phyloP scores from a whole-genome alignment of 2,329 filamentous ascomycete species.

The Cercospora zeina region DNA sequence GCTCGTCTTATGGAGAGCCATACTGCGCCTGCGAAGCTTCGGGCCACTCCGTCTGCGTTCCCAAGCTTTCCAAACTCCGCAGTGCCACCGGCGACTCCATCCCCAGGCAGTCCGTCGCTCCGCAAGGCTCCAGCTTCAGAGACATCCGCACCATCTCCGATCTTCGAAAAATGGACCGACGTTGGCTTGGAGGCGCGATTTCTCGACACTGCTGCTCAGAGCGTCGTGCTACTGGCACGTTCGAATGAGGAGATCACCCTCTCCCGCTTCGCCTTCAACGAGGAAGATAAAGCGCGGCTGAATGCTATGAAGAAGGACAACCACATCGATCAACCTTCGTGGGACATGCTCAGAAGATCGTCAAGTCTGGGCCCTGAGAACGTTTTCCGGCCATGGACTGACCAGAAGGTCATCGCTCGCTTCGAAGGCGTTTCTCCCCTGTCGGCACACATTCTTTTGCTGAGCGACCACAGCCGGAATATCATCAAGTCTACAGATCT shows the following conservation, averaged over 20 bases:
- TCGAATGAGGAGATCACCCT: neutral
- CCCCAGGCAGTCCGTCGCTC: too few species aligned
- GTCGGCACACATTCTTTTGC: neutral
- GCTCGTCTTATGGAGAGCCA: neutral
- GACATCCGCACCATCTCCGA: neutral
- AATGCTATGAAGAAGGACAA: neutral
- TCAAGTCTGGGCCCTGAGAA: neutral
- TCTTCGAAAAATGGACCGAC: slow-evolving; percentile 3
- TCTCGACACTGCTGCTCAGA: neutral
- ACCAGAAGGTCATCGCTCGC: neutral
- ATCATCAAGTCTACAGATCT: neutral
- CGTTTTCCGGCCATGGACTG: slow-evolving; percentile 1
- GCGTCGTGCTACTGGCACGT: neutral
- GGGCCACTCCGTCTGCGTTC: neutral
- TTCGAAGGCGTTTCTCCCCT: neutral
- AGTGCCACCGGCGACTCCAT: neutral
- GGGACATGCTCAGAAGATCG: neutral
- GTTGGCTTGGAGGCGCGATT: neutral
- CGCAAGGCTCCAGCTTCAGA: neutral
- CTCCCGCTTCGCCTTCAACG: neutral
- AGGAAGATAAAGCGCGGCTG: slow-evolving; percentile 6
- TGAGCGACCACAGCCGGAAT: neutral
- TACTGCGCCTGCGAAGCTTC: slow-evolving; percentile 10
- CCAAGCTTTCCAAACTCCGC: neutral
- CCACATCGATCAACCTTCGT: neutral